Conservation (phyloP, 2,329 filamentous ascomycete genomes). For the Calycina herbarum region DNA sequence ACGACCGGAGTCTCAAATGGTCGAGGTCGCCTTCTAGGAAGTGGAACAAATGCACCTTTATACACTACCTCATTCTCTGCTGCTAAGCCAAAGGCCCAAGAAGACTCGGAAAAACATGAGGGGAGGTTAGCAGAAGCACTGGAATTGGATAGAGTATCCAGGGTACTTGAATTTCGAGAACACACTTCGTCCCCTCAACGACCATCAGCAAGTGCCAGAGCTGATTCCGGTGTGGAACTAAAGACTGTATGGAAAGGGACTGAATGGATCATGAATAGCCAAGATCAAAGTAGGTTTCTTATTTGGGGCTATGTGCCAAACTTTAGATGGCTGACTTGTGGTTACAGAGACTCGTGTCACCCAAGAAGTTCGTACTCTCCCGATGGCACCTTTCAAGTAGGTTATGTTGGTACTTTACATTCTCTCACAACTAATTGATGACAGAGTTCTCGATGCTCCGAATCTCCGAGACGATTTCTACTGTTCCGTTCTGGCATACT, state of each 20-base stretch:
- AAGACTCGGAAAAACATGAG: constrained; percentile 69
- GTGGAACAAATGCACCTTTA: constrained; percentile 71
- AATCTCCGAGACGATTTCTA: constrained; percentile 94
- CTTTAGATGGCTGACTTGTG: neutral
- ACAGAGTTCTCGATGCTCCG: constrained; percentile 81
- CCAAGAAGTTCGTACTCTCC: constrained; percentile 50
- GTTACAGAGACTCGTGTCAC: constrained; percentile 32
- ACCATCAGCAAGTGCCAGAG: constrained; percentile 33
- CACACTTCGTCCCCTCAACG: constrained; percentile 30
- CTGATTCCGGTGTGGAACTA: constrained; percentile 23
- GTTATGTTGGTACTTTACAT: constrained; percentile 31
- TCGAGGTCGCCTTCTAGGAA: constrained; percentile 62
- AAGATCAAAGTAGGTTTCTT: constrained; percentile 15
- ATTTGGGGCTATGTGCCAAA: neutral
- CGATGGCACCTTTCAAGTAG: constrained; percentile 76
- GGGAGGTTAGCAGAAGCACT: constrained; percentile 77
- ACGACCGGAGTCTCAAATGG: constrained; percentile 60
- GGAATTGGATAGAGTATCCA: constrained; percentile 69
- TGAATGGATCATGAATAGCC: constrained; percentile 32
- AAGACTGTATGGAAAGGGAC: constrained; percentile 40
- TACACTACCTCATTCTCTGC: constrained; percentile 53
- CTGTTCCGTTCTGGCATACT: constrained; percentile 88
- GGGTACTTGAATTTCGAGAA: constrained; percentile 59
- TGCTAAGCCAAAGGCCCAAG: constrained; percentile 46
- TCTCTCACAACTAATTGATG: neutral